Evolutionary conservation across 805 yeast species (phyloP).

Genomic region (Komagataella pastoris): DNA sequence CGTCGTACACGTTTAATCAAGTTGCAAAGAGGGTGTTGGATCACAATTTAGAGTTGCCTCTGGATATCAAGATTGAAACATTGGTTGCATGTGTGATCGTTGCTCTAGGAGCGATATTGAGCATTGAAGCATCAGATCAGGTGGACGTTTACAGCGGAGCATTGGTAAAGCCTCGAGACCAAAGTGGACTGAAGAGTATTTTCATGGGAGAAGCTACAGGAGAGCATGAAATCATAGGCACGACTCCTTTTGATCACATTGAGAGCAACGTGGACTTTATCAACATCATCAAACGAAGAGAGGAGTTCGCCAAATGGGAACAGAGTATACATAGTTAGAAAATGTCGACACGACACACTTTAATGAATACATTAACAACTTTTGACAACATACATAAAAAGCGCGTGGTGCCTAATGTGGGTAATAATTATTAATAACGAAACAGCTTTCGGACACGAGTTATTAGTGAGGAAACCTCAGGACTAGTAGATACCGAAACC

Average conservation of each 20-base stretch:
- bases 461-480: not conserved
- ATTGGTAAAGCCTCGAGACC: constrained; percentile 3
- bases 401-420: constrained; percentile 1
- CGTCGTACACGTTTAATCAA: constrained; percentile 38
- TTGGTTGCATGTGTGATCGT: constrained; percentile 30
- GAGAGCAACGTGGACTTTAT: constrained; percentile 40
- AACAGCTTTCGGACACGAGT: not conserved
- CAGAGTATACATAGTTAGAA: constrained; percentile 4
- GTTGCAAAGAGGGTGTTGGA: constrained; percentile 13
- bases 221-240: constrained; percentile 32
- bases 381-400: not conserved
- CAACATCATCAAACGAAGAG: constrained; percentile 31
- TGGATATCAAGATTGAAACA: constrained; percentile 38
- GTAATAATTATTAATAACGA: not conserved
- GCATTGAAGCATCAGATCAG: constrained; percentile 13
- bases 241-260: constrained; percentile 29
- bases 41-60: constrained; percentile 16
- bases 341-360: not conserved
- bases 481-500: not conserved
- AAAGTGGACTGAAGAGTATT: constrained; percentile 27
- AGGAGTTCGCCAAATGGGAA: constrained; percentile 25
- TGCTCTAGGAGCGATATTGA: constrained; percentile 22
- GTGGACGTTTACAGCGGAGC: constrained; percentile 15
- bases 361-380: not conserved
- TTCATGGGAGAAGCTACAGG: constrained; percentile 32